phyloP scores from a whole-genome alignment of 129 eudicot genomes.

The Pseudognaphalium luteoalbum region DNA sequence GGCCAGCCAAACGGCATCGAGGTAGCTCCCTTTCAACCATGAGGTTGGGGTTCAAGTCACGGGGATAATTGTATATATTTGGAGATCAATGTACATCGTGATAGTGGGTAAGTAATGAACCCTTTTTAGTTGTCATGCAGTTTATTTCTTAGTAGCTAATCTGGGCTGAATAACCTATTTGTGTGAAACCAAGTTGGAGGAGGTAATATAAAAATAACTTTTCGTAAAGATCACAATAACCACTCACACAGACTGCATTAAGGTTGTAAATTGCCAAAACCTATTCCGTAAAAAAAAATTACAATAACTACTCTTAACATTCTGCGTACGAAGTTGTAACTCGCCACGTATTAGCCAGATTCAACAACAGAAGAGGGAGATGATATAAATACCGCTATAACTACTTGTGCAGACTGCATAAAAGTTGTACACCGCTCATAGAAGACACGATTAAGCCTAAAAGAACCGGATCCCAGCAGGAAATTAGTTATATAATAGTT shows the following conservation, averaged over 20 bases:
- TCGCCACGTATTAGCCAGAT: neutral
- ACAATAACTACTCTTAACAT: neutral
- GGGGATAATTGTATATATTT: too few species aligned
- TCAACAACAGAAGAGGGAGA: neutral
- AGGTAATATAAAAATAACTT: too few species aligned
- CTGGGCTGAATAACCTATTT: too few species aligned
- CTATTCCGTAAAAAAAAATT: neutral
- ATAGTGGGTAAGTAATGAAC: neutral
- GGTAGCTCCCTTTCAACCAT: too few species aligned
- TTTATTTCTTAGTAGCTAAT: neutral
- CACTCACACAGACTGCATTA: neutral
- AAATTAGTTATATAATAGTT: neutral
- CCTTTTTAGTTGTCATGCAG: neutral
- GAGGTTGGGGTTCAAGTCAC: too few species aligned
- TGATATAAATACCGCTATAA: neutral
- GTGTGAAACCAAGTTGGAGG: too few species aligned
- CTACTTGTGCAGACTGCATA: slow-evolving; percentile 16
- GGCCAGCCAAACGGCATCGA: too few species aligned
- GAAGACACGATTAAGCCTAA: slow-evolving; percentile 1
- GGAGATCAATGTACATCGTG: neutral
- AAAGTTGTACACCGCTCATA: slow-evolving; percentile 14
- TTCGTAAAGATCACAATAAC: too few species aligned
- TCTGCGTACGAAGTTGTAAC: neutral
- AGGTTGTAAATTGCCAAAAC: too few species aligned
- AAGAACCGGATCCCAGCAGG: slow-evolving; percentile 14